These are phyloP conservation scores for Cardamine resedifolia DNA, from an alignment of 345 rosid genomes.

Conservation along the genomic window DNA sequence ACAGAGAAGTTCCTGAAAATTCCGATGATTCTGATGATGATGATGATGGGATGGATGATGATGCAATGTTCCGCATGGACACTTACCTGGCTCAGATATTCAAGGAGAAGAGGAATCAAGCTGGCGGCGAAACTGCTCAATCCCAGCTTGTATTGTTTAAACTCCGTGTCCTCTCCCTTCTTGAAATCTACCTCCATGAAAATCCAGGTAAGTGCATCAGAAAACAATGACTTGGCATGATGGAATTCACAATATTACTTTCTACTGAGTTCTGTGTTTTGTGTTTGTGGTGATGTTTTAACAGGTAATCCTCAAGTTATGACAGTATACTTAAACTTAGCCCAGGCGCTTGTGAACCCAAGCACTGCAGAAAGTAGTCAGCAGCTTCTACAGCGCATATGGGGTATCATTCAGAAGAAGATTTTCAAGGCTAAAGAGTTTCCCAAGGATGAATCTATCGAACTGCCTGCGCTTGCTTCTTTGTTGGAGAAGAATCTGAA, in stretches of 20 bases:
- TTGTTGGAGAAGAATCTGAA: constrained; percentile 75
- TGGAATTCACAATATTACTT: background rate
- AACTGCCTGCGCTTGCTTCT: constrained; percentile 54
- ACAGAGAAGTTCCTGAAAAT: constrained; percentile 49
- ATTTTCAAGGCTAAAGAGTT: constrained; percentile 78
- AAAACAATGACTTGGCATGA: constrained; percentile 13
- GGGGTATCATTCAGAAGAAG: constrained; percentile 91
- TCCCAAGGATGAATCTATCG: constrained; percentile 59
- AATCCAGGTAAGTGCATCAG: constrained; percentile 62
- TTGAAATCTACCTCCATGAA: constrained; percentile 90
- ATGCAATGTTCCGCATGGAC: constrained; percentile 98
- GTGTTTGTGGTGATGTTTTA: constrained; percentile 22
- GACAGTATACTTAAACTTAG: constrained; percentile 76
- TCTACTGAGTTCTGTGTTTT: background rate
- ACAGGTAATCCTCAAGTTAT: constrained; percentile 80
- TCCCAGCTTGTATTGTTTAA: constrained; percentile 92
- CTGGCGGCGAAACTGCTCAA: constrained; percentile 86
- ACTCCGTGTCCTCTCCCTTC: constrained; percentile 86
- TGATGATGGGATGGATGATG: constrained; percentile 93
- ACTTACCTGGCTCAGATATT: constrained; percentile 83
- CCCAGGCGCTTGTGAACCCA: constrained; percentile 76
- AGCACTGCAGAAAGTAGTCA: constrained; percentile 74
- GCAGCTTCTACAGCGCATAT: constrained; percentile 88
- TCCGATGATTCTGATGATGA: constrained; percentile 88
- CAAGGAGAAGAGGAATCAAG: constrained; percentile 86